Evolutionary conservation across 2,329 filamentous ascomycete genomes (phyloP), one percentile per base, ranked within the genome.

Genomic region (Chalaropsis ovoidea): DNA sequence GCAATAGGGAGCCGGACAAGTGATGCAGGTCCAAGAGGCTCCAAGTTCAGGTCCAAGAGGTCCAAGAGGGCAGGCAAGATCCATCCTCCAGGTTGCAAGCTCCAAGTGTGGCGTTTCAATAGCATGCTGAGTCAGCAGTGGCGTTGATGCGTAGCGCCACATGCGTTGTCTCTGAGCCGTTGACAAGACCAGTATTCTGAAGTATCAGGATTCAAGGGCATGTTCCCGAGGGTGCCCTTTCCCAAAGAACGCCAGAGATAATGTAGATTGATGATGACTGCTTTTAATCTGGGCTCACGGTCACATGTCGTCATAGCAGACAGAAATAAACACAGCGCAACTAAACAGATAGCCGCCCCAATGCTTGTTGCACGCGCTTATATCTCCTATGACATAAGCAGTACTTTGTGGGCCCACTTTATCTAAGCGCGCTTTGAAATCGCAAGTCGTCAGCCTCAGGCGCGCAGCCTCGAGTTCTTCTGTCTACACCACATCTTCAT

Each of bases 81-180:
- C 15, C 17, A 47, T 39, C 31, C 31, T 35, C 5, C 35, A n/a
- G 15, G 43, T 24, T 58, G 6, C 24, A 39, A 58, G 27, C 27
- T 58, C 24, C 15, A 1, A 10, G 17, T 58, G 52, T 58, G 52
- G 52, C 52, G 52, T 35, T 22, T 5, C 8, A 10, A 10, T n/a
- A 10, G 17, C 11, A 10, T 39, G 52, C 27, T 58, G 52, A 58
- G 52, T 58, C 52, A 58, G 52, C 27, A 35, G 52, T 58, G 52
- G 52, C 52, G 52, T 11, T 3, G 17, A 8, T n/a, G 27, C 7
- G 17, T 7, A n/a, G 24, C 52, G 52, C 52, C 52, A 58, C 52
- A 35, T 8, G 52, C 13, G 31, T 2, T 35, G 35, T 39, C 35
- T 39, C 35, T 39, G 35, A 10, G 8, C 8, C 3, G 1, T 10